phyloP scores from a whole-genome alignment of 202 grass and related monocot genomes.

The Eragrostis tef region DNA sequence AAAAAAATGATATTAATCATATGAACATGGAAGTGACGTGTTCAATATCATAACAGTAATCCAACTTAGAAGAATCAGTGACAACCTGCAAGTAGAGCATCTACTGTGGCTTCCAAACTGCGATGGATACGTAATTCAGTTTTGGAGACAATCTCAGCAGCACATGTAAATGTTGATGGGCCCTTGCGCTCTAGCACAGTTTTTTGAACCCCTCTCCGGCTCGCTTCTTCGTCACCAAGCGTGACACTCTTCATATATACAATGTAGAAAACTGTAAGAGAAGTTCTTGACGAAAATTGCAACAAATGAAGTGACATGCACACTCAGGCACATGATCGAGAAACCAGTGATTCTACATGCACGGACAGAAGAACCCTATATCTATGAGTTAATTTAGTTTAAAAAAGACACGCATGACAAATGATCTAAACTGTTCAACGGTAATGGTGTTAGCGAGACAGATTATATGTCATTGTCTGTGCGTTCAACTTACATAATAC shows the following conservation, averaged over 20 bases:
- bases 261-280: constrained; percentile 34
- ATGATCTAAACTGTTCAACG: not conserved
- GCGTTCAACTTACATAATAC: constrained; percentile 4
- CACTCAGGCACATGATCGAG: not conserved
- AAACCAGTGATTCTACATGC: not conserved
- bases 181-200: constrained; percentile 82
- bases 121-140: constrained; percentile 73
- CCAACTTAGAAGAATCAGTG: constrained; percentile 16
- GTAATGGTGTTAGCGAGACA: too few species aligned
- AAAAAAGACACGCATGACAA: not conserved
- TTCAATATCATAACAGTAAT: not conserved
- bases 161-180: constrained; percentile 85
- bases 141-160: constrained; percentile 91
- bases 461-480: not conserved
- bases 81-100: constrained; percentile 90
- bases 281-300: not conserved
- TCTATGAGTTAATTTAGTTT: not conserved
- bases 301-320: not conserved
- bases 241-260: constrained; percentile 67
- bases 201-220: constrained; percentile 81
- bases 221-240: constrained; percentile 91
- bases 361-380: not conserved
- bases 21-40: not conserved
- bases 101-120: constrained; percentile 78
- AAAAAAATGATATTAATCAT: constrained; percentile 31